Base-by-base conservation (phyloP, 345 rosid genomes). In the Erucastrum elatum region DNA sequence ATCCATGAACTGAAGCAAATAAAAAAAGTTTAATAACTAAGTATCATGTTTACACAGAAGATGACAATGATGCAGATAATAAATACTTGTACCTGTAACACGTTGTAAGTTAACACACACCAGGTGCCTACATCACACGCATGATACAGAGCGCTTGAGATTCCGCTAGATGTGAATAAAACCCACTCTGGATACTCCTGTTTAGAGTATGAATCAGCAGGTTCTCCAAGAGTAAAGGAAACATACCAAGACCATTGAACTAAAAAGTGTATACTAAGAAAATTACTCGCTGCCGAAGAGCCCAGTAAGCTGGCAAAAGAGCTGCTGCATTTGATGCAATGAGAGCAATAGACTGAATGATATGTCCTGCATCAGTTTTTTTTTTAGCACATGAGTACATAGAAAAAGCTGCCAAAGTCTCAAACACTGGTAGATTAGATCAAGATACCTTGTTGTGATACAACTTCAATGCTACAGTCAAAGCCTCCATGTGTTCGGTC, bases 121-220 rank as follows among this genome's bases (percentile, higher is more conserved):
- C 98, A 90, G 31, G 94, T 91, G 81, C 97, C 98, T 21, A 90
- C 94, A 76, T 93, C 99, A 69, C 99, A 95, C 27, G 99, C 98
- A 84, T 95, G 99, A 82, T 95, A 95, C 69, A 95, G 78, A 71
- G 91, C 99, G 79, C 99, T 95, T 21, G 97, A 87, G 84, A 93
- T 89, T 67, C 97, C 97, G 68, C 99, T 95, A 6, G 86, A 81
- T 6, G 99, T 95, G 82, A 88, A 95, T 75, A 95, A 79, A 66
- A 93, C 97, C 99, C 99, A 93, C 84, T 95, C 99, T 79, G 99
- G 83, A 84, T 87, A 93, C 51, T 92, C 98, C 98, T 95, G 86
- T 77, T 81, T 12, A 63, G 62, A 70, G 60, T 62, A 78, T 77
- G 31, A 80, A 75, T 72, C 41, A 31, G 21, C 61, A 62, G 29